Evolutionary conservation across 1,284 basidiomycete genomes (phyloP), one percentile per base, ranked within the genome.

Genomic region (Cryptococcus neoformans): DNA sequence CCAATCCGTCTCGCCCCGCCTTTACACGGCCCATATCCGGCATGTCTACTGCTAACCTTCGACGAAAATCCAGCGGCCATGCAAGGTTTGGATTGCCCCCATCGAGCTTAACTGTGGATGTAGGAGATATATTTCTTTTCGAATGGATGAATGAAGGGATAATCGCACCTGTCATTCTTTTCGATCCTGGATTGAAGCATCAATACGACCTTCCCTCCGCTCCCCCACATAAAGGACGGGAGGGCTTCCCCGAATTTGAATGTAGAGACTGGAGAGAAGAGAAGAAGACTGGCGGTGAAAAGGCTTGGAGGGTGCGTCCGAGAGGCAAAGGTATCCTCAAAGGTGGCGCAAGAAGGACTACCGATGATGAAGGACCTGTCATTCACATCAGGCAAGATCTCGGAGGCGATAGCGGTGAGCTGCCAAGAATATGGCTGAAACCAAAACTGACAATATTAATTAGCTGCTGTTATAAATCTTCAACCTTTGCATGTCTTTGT

Each of bases 401-500:
- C n/a, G 45, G 41, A 16, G 5, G 28, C n/a, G 21, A 34, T 16
- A 34, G 17, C 11, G 45, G 45, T 16, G 12, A 49, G 49, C 7
- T 35, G 47, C 11, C 54, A 35, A 38, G 47, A 16, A 62, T 14
- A 53, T 48, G 8, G 53, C 55, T 16, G 48, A 60, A 17, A 28
- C 2, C 28, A 28, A 28, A 28, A 28, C 28, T 28, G 28, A 45
- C 49, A 21, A 11, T 5, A 39, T 38, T 6, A 40, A 53, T 9
- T 54, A 68, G 69, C 69, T 5, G 65, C 64, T 1, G 14, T 44
- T 1, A 39, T 70, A 4, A 48, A 77, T 16, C 56, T 87, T 5
- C 77, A 80, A 1, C 85, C 89, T 1, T 65, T 91, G 6, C 90
- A 91, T 66, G 46, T 88, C 11, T 90, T 90, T 68, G 55, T 89